These are phyloP conservation scores for Linaria vulgaris DNA, from an alignment of 257 asterid genomes.

Conservation along the genomic window DNA sequence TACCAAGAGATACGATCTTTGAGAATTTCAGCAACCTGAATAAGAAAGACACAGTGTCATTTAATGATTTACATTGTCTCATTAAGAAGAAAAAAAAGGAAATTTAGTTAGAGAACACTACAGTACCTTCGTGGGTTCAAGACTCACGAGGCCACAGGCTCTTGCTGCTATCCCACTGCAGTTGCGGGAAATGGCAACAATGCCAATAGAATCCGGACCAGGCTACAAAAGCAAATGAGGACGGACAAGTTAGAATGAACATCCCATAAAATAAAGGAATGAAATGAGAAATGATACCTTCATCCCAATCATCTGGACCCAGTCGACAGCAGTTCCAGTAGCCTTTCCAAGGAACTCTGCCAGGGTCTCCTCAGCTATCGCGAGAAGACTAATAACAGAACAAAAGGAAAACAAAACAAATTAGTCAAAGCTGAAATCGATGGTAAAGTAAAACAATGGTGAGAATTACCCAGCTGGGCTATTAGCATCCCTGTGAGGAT, in stretches of 20 bases:
- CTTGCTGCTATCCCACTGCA: constrained; percentile 98
- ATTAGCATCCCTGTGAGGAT: constrained; percentile 84
- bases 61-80: background rate
- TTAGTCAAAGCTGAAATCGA: background rate
- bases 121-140: constrained; percentile 99
- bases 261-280: no score
- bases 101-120: background rate
- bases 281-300: constrained; percentile 47
- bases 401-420: background rate
- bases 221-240: constrained; percentile 43
- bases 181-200: constrained; percentile 93
- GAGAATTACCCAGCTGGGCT: constrained; percentile 96
- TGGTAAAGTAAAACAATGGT: background rate
- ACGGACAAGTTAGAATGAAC: background rate
- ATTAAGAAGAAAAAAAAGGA: background rate
- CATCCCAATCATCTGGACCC: constrained; percentile 99
- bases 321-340: constrained; percentile 99
- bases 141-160: constrained; percentile 99
- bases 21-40: constrained; percentile 87
- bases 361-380: constrained; percentile 99
- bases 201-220: constrained; percentile 99
- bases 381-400: constrained; percentile 62
- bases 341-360: constrained; percentile 99
- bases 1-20: constrained; percentile 97
- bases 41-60: constrained; percentile 4